Evolutionary conservation across 192 early-diverging fungal species (phyloP).

Genomic region (Backusella circina): DNA sequence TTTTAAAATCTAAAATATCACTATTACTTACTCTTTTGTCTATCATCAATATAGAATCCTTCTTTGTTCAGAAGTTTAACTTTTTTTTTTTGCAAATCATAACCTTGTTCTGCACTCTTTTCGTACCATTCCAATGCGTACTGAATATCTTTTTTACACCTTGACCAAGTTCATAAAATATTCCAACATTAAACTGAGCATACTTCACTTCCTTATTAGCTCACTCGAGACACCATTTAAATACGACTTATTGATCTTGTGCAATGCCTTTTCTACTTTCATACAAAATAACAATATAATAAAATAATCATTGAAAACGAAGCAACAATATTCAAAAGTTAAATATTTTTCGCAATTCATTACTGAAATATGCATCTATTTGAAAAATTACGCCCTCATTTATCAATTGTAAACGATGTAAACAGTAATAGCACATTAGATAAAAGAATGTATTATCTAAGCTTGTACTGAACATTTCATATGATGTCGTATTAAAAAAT

Average conservation of each 20-base stretch:
- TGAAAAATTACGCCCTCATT: too few relatives aligned
- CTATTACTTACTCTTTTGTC: neutral
- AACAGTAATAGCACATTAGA: too few relatives aligned
- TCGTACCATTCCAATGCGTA: neutral
- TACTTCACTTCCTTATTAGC: neutral
- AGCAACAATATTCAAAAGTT: too few relatives aligned
- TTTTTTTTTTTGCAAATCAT: fast-evolving
- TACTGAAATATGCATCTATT: too few relatives aligned
- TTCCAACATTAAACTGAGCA: neutral
- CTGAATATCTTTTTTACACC: neutral
- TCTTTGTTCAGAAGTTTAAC: neutral
- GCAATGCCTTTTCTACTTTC: neutral
- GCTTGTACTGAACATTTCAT: too few relatives aligned
- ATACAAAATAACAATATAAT: neutral
- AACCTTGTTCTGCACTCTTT: neutral
- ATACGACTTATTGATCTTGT: neutral
- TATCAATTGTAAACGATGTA: too few relatives aligned
- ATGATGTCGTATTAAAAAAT: too few relatives aligned
- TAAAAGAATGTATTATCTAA: too few relatives aligned
- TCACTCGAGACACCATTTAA: neutral
- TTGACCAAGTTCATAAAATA: neutral
- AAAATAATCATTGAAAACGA: too few relatives aligned
- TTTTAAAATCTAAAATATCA: neutral
- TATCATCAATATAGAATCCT: neutral
- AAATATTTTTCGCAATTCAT: too few relatives aligned